Evolutionary conservation across 2,329 filamentous ascomycete species (phyloP).

Genomic region (Parastagonospora avenae): DNA sequence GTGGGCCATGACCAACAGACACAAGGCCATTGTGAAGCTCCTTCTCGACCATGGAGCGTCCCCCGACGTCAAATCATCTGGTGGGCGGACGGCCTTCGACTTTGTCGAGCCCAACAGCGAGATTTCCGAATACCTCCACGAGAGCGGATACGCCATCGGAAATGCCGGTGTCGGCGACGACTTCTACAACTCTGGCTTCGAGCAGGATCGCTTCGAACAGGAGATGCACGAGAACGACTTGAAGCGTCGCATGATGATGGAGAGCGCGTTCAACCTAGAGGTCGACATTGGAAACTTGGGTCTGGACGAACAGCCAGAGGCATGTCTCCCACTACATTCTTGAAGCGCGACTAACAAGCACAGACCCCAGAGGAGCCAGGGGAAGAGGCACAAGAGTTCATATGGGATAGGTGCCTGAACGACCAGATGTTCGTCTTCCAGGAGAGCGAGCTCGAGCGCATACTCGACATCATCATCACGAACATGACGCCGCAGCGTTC

Average conservation of each 20-base stretch:
- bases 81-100: slow-evolving; percentile 91
- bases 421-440: slow-evolving; percentile 99
- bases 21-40: slow-evolving; percentile 93
- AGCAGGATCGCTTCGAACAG: slow-evolving; percentile 92
- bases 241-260: slow-evolving; percentile 98
- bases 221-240: slow-evolving; percentile 97
- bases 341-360: slow-evolving; percentile 20
- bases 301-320: slow-evolving; percentile 93
- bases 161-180: slow-evolving; percentile 81
- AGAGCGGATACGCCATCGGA: slow-evolving; percentile 90
- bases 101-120: slow-evolving; percentile 96
- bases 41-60: slow-evolving; percentile 92
- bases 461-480: slow-evolving; percentile 94
- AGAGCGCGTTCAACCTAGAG: slow-evolving; percentile 94
- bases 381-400: slow-evolving; percentile 90
- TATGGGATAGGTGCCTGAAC: slow-evolving; percentile 91
- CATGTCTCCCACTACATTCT: slow-evolving; percentile 49
- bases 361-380: slow-evolving; percentile 73
- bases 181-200: slow-evolving; percentile 92
- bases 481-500: slow-evolving; percentile 97
- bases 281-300: slow-evolving; percentile 95
- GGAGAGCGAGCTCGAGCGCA: slow-evolving; percentile 86
- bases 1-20: slow-evolving; percentile 99
- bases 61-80: slow-evolving; percentile 93
- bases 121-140: slow-evolving; percentile 92